Base-by-base conservation (phyloP, 805 yeast species). In the Scheffersomyces ergatensis region DNA sequence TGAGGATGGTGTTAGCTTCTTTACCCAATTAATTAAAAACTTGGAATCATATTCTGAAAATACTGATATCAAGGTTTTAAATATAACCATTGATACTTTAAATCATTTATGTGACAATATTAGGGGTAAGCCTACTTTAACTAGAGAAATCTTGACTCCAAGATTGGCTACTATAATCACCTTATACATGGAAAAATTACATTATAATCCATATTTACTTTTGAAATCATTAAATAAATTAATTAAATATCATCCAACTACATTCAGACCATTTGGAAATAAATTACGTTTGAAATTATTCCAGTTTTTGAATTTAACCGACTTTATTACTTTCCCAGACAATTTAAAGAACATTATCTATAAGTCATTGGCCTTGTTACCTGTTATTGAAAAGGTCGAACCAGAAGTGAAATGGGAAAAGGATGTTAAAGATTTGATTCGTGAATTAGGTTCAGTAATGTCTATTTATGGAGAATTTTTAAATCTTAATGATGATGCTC, bases 91-190 rank as follows among this genome's bases (percentile, higher is more conserved):
- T 25, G 74, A 72, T 30, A 60, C 76, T 31, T 49, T 77, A 37
- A 62, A 69, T 32, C 55, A 54, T 41, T 53, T 76, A 2, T 67
- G 76, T 41, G 60, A 65, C 34, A 65, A 73, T 35, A 80, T 83
- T 42, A 78, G 85, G 55, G 92, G 89, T 2, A 89, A 89, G 55
- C 88, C 95, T 1, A 82, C 89, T 1, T 71, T 92, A 32, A 83
- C 92, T 2, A 77, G 97, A 57, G 96, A 89, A 55, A 67, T 85
- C 7, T 72, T 89, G 42, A 86, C 95, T 2, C 95, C 97, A 6
- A 82, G 82, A 50, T 66, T 92, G 42, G 79, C 86, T 8, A 69
- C 72, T 2, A 77, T 85, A 33, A 77, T 88, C 43, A 61, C 76
- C 14, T 58, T 74, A 5, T 68, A 82, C 37, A 53, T 88, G 40